Conservation (phyloP, 2,329 filamentous ascomycete genomes). For the Fusarium sp. region DNA sequence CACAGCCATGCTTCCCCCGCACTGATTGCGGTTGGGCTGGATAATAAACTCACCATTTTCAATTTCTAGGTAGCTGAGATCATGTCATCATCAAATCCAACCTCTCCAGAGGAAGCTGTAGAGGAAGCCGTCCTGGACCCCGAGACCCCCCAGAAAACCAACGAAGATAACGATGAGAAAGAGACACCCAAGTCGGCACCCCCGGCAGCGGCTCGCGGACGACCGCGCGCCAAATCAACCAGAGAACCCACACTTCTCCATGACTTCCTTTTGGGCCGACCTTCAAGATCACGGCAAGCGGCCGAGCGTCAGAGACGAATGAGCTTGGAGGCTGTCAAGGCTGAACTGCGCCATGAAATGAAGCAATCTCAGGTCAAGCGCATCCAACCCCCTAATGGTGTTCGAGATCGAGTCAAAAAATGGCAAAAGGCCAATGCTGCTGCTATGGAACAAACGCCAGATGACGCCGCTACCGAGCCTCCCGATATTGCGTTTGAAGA, state of each 20-base stretch:
- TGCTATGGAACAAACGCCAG: slow-evolving; percentile 67
- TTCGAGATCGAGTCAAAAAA: slow-evolving; percentile 81
- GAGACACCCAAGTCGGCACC: slow-evolving; percentile 59
- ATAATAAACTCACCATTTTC: slow-evolving; percentile 34
- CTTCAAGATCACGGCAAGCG: slow-evolving; percentile 66
- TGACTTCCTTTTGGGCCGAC: slow-evolving; percentile 70
- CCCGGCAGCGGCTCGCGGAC: slow-evolving; percentile 52
- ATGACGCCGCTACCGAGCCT: slow-evolving; percentile 67
- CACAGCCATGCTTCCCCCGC: slow-evolving; percentile 4
- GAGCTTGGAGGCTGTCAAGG: slow-evolving; percentile 70
- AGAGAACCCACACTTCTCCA: slow-evolving; percentile 62
- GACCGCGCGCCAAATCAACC: slow-evolving; percentile 55
- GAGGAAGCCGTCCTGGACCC: slow-evolving; percentile 42
- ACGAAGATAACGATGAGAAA: slow-evolving; percentile 33
- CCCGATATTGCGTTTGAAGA: slow-evolving; percentile 71
- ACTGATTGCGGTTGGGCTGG: neutral
- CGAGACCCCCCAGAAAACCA: slow-evolving; percentile 39
- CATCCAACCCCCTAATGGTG: slow-evolving; percentile 73
- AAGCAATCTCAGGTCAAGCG: slow-evolving; percentile 68
- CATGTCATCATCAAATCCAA: slow-evolving; percentile 48
- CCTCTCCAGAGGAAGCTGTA: slow-evolving; percentile 45
- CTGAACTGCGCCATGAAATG: slow-evolving; percentile 65
- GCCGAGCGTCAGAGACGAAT: slow-evolving; percentile 66
- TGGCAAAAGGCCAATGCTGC: slow-evolving; percentile 86
- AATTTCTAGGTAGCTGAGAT: slow-evolving; percentile 40